Evolutionary conservation across 129 eudicot species (phyloP), one percentile per base, ranked within the genome.

Genomic region (Chrysanthemum lavandulifolium): DNA sequence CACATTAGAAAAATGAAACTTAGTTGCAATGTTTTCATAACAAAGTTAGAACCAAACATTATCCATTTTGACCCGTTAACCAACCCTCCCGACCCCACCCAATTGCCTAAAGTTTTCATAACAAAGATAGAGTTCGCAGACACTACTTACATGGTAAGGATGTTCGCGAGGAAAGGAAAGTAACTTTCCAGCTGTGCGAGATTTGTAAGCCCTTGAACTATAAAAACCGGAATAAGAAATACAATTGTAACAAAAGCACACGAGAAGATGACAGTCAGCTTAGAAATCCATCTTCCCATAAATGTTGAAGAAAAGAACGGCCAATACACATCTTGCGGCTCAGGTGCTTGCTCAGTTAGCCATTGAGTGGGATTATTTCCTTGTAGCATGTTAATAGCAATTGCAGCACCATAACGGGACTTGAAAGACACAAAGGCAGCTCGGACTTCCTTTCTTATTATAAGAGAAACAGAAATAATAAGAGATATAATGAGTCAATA

Each of bases 241-340:
- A 84, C 27, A 40, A 82, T 53, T 48, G 92, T 87, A 13, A 87
- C 79, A 64, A 76, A 54, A 65, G 68, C 58, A 65, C 79, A 81
- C 1, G 82, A 67, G 18, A 84, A 13, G 2, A 87, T 65, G 50
- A 87, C 80, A 57, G 71, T 75, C 61, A 87, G 77, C 69, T 67
- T 87, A 14, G 86, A 84, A 67, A 82, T 73, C 92, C 92, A 87
- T 81, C 85, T 79, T 70, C 73, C 64, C 79, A 87, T 79, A 74
- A 87, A 87, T 14, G 92, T 74, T 47, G 92, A 78, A 61, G 85
- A 80, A 62, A 87, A 87, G 71, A 87, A 72, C 1, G 92, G 92
- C 92, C 92, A 89, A 76, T 89, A 86, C 7, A 89, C 92, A 71
- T 89, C 96, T 71, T 75, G 92, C 7, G 96, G 96, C 76, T 89